Base-by-base conservation (phyloP, 805 yeast genomes). In the Wickerhamomyces hampshirensis region DNA sequence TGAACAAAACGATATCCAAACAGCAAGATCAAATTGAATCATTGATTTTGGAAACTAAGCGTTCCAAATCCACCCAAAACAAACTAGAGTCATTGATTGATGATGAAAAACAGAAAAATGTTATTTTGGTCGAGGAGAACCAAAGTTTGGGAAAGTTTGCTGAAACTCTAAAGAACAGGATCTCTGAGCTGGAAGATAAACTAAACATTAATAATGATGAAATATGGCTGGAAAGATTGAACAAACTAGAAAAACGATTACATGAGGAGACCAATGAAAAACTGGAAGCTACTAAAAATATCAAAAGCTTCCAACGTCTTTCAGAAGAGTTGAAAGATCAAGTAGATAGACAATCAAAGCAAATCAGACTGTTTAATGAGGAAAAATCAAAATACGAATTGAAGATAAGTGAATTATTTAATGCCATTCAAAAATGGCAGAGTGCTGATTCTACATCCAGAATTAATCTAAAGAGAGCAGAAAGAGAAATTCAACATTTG, bases 51-150 rank as follows among this genome's bases (percentile, higher is more conserved):
- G 61, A 59, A 18, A 42, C 63, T n/a, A 46, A 43, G 13, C 47
- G 40, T 7, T 41, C 46, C 14, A 51, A 55, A 31, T 18, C 33
- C 4, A 36, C 47, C 14, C 39, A 58, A 14, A 46, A 56, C 5
- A 47, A 51, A 5, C 47, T 61, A 36, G 51, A 46, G 16, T 38
- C 46, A 3, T 18, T 44, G 13, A 47, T 55, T 38, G 68, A 64
- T 29, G 55, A 55, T 11, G 63, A 71, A 37, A 71, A 77, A 40
- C 71, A 72, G 30, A 76, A 76, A 31, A 69, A 73, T 27, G 62
- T 80, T 38, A 75, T 77, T 33, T 57, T 78, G 5, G 60, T 66
- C 17, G 86, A 84, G 55, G 93, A 84, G 51, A 82, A 80, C 49
- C 78, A 77, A 48, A 71, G 82, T 2, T 53, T 83, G 29, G 73